These are phyloP conservation scores for Trametes sanguinea DNA, from an alignment of 768 basidiomycete genomes.

Conservation along the genomic window DNA sequence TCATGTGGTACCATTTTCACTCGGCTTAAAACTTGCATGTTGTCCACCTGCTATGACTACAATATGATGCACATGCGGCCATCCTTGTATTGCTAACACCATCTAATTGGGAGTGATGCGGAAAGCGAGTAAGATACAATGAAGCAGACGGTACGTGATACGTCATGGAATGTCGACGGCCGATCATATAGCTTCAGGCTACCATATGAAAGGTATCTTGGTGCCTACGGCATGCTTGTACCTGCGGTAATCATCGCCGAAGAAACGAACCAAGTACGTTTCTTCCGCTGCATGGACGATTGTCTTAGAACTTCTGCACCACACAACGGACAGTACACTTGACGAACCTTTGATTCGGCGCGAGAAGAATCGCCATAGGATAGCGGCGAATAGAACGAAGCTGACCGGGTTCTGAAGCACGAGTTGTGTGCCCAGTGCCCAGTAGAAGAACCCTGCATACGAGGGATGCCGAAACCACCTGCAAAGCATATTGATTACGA, in stretches of 20 bases:
- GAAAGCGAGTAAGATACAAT: background rate
- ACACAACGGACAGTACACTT: background rate
- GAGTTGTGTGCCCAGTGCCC: constrained; percentile 94
- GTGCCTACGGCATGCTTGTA: constrained; percentile 83
- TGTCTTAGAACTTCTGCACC: background rate
- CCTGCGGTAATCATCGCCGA: constrained; percentile 80
- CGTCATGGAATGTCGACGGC: no score
- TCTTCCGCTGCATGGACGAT: constrained; percentile 71
- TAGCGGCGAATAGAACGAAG: constrained; percentile 59
- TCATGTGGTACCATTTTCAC: constrained; percentile 24
- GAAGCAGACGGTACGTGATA: background rate
- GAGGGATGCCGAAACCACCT: constrained; percentile 94
- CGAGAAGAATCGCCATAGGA: constrained; percentile 89
- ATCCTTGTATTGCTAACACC: constrained; percentile 11
- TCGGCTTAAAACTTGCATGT: constrained; percentile 34
- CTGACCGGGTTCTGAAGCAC: constrained; percentile 85
- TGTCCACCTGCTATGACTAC: constrained; percentile 29
- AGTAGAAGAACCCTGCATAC: constrained; percentile 96
- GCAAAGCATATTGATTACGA: constrained; percentile 5
- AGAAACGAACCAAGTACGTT: constrained; percentile 75
- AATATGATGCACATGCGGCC: constrained; percentile 34
- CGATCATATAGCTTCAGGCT: constrained; percentile 15
- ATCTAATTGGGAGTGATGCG: background rate
- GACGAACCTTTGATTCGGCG: constrained; percentile 73
- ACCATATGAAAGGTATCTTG: constrained; percentile 84